Evolutionary conservation across 306 rosid species (phyloP).

Genomic region (Sophora flavescens): DNA sequence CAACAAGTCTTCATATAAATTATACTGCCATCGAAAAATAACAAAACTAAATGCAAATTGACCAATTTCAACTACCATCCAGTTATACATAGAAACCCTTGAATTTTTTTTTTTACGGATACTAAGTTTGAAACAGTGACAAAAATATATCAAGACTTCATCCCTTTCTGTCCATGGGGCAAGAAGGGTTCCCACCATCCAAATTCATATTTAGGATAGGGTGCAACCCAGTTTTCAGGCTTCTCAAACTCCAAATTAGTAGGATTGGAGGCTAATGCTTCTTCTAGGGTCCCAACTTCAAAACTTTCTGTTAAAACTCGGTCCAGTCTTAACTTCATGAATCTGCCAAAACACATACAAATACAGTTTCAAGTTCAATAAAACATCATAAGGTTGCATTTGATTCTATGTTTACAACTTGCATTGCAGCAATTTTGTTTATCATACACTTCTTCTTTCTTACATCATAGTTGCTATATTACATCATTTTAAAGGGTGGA

Average conservation of each 20-base stretch:
- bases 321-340: conserved; percentile 98
- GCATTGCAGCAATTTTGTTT: not conserved
- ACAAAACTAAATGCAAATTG: conserved; percentile 52
- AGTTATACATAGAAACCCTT: conserved; percentile 37
- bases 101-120: no score
- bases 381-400: conserved; percentile 40
- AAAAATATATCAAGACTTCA: conserved; percentile 55
- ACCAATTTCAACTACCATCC: conserved; percentile 43
- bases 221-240: conserved; percentile 97
- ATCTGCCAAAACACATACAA: conserved; percentile 63
- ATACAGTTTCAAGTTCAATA: conserved; percentile 11
- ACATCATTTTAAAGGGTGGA: conserved; percentile 25
- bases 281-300: conserved; percentile 75
- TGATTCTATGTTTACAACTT: conserved; percentile 9
- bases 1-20: no score
- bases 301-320: conserved; percentile 83
- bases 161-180: conserved; percentile 69
- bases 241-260: no score
- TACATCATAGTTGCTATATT: not conserved
- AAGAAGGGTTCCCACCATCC: conserved; percentile 94
- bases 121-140: conserved; percentile 29
- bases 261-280: conserved; percentile 88
- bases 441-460: not conserved
- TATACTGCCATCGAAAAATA: conserved; percentile 38
- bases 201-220: conserved; percentile 83